A percentile compares a stretch with the other conserved stretches of the same genome.
Conservation (phyloP, 371 early-diverging fungal genomes). For the Mortierella sp. region DNA sequence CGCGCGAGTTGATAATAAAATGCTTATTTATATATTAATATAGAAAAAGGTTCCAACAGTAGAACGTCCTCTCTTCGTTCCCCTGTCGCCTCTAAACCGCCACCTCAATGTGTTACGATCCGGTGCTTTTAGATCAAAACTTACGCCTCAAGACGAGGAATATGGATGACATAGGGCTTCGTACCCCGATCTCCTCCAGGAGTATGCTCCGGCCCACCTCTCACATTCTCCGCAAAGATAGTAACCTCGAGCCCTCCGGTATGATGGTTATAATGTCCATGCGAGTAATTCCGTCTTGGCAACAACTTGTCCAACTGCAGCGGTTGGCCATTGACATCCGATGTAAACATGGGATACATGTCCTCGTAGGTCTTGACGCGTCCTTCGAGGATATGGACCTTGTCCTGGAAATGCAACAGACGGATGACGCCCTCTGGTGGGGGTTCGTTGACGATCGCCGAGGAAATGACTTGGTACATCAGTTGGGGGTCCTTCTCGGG, state of each 20-base stretch:
- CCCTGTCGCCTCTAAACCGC: too few species aligned
- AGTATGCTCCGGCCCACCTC: slow-evolving; percentile 51
- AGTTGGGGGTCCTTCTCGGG: slow-evolving; percentile 74
- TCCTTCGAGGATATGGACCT: slow-evolving; percentile 55
- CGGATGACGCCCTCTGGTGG: slow-evolving; percentile 59
- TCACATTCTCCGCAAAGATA: slow-evolving; percentile 55
- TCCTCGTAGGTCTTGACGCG: slow-evolving; percentile 63
- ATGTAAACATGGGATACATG: slow-evolving; percentile 62
- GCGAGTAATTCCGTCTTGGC: slow-evolving; percentile 60
- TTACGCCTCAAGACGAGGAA: slow-evolving; percentile 40
- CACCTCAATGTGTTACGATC: too few species aligned
- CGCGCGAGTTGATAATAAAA: not conserved
- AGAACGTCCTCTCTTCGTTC: not conserved
- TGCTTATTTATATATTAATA: not conserved
- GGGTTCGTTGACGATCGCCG: slow-evolving; percentile 79
- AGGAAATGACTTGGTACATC: slow-evolving; percentile 84
- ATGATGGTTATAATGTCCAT: slow-evolving; percentile 37
- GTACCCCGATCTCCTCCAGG: slow-evolving; percentile 46
- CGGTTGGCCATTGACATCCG: slow-evolving; percentile 63
- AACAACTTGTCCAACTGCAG: slow-evolving; percentile 58
- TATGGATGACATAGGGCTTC: slow-evolving; percentile 38
- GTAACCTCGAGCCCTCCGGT: slow-evolving; percentile 38
- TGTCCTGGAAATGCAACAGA: slow-evolving; percentile 57
- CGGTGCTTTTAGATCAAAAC: too few species aligned
- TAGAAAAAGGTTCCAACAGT: too few species aligned